A percentile compares a stretch with the other conserved stretches of the same genome.
Conservation (phyloP, 805 yeast genomes). For the Ascoidea asiatica region DNA sequence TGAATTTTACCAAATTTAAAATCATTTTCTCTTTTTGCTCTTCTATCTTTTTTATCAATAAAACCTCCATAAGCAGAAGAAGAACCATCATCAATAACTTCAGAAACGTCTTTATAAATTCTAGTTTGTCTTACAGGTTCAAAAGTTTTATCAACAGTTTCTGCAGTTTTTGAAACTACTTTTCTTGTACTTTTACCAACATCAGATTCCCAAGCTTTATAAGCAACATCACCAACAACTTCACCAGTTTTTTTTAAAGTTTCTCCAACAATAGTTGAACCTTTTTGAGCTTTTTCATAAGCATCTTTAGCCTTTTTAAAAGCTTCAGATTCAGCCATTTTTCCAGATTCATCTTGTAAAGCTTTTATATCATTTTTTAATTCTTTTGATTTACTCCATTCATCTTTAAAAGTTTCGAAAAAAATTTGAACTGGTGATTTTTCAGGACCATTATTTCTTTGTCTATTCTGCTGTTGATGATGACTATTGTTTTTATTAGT, state of each 20-base stretch:
- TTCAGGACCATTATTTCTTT: constrained; percentile 18
- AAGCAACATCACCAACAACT: constrained; percentile 80
- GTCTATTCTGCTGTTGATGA: background rate
- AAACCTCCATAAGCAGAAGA: constrained; percentile 86
- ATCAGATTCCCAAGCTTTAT: constrained; percentile 92
- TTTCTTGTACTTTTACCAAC: constrained; percentile 81
- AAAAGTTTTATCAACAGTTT: constrained; percentile 67
- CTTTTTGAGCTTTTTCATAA: constrained; percentile 69
- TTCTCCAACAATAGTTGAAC: constrained; percentile 53
- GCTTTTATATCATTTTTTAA: constrained; percentile 89
- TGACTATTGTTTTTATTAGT: constrained; percentile 3
- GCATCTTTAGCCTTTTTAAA: constrained; percentile 90
- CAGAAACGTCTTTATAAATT: constrained; percentile 77
- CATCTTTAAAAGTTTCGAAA: constrained; percentile 79
- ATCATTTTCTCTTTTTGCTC: constrained; percentile 52
- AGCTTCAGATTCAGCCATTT: constrained; percentile 87
- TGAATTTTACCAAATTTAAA: constrained; percentile 44
- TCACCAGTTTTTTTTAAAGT: constrained; percentile 85
- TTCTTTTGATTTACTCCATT: constrained; percentile 84
- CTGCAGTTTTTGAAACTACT: constrained; percentile 73
- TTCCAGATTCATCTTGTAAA: constrained; percentile 89
- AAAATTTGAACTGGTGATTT: constrained; percentile 86
- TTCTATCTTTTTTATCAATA: constrained; percentile 72
- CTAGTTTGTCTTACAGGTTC: constrained; percentile 91
- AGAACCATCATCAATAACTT: constrained; percentile 86